Evolutionary conservation across 2,329 filamentous ascomycete species (phyloP), one percentile per base, ranked within the genome.

Genomic region (Leptodontidium sp.): DNA sequence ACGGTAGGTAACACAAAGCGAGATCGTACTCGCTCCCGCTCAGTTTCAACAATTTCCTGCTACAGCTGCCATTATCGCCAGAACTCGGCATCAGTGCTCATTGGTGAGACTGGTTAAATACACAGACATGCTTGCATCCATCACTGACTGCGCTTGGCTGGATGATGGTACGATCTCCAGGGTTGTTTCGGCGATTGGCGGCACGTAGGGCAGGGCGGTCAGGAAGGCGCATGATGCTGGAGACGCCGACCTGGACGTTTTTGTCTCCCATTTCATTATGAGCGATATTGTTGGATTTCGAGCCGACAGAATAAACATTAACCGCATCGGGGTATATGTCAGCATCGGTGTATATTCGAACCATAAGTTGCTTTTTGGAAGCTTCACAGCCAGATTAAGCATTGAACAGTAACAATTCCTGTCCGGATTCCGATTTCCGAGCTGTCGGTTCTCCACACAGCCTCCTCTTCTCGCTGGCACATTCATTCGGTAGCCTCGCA

Each of bases 131-230:
- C 45, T 47, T 15, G 35, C 55, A 43, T 43, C 55, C 55, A 43
- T 43, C 55, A 21, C 32, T 50, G n/a, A 12, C n/a, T 12, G 6
- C 47, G 14, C n/a, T 8, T 21, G 47, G 21, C n/a, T 50, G n/a
- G 9, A 50, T 50, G n/a, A 50, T 50, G 47, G 47, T 11, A 26
- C 1, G 38, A 59, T 59, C 21, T 26, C 17, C 57, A 45, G 14
- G 35, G 35, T 40, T 55, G 38, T 59, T 43, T 43, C 57, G 57
- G 57, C 57, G 57, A 59, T 43, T 59, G 35, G 57, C 35, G 35
- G 32, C 5, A 14, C 45, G 0, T 14, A 59, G 21, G 8, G 14
- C 52, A 55, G 2, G 21, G 52, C 52, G 29, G 52, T 29, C 29
- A 57, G 52, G 26, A 8, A 50, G 47, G 12, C 11, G 35, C 57